Base-by-base conservation (phyloP, 2,329 filamentous ascomycete species). In the Colletotrichum brevisporum region DNA sequence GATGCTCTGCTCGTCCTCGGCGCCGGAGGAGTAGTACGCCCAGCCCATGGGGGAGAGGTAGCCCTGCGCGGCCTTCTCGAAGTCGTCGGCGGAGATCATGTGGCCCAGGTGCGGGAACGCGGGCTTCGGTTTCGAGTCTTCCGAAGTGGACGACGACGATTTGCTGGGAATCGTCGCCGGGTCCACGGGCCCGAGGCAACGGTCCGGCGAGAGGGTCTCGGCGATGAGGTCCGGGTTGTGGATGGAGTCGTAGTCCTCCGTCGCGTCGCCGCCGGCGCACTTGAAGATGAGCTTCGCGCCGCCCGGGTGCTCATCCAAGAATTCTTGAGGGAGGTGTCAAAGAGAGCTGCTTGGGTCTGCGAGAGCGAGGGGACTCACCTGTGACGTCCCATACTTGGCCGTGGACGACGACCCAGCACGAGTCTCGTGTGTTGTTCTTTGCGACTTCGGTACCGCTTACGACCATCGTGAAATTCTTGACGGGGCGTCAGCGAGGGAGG, bases 11-110 rank as follows among this genome's bases (percentile, higher is more conserved):
- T 93, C 84, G 78, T 97, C 94, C 78, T 97, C 94, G 63, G 87
- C 85, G 1, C 92, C 93, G 0, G 93, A 96, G 80, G 88, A 95
- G 83, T 97, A 97, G 82, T 97, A 97, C 55, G 92, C 68, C 68
- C 68, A 71, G 45, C 64, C 59, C 5, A 55, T 62, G 8, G 41
- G 36, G 18, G 75, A 64, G 3, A 81, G 71, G 41, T 76, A 71
- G 13, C 67, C 67, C 52, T 78, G 66, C 3, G 80, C 80, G 3
- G 78, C 74, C n/a, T 72, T 66, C 56, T 82, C 79, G 55, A 82
- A 82, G 61, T 82, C 80, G 52, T 79, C 72, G 1, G 78, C 72
- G 58, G 79, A 81, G 71, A 81, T 76, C 27, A 82, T 71, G 39
- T 69, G 74, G 36, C 57, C 69, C n/a, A 81, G 68, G 1, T 74